Conservation (phyloP, 2,329 filamentous ascomycete genomes). For the Nemania abortiva region DNA sequence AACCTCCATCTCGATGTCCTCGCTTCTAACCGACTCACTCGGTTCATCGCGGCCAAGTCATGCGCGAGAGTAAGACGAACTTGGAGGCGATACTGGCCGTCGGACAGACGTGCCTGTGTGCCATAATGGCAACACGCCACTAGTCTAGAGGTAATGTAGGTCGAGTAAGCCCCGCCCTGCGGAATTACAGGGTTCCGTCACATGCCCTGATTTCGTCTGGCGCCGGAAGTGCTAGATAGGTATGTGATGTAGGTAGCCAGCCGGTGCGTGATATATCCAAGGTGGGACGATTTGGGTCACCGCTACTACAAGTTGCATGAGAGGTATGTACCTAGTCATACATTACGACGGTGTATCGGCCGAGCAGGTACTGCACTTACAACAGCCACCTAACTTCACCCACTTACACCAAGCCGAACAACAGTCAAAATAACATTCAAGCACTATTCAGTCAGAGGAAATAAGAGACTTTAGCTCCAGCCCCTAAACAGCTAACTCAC, state of each 20-base stretch:
- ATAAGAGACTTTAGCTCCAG: not conserved
- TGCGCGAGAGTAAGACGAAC: constrained; percentile 18
- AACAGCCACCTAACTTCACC: not conserved
- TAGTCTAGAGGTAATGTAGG: not conserved
- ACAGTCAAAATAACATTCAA: not conserved
- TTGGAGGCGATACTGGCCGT: constrained; percentile 36
- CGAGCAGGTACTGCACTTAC: not conserved
- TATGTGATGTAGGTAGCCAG: not conserved
- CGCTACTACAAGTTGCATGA: constrained; percentile 15
- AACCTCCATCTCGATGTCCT: not conserved
- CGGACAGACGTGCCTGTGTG: constrained; percentile 40
- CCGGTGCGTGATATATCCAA: constrained; percentile 1
- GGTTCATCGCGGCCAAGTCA: constrained; percentile 28
- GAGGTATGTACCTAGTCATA: not conserved
- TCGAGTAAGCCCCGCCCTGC: constrained; percentile 5
- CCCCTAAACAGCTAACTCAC: too few relatives aligned
- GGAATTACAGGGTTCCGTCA: constrained; percentile 19
- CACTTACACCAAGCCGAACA: not conserved
- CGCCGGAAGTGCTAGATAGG: not conserved
- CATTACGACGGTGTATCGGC: constrained; percentile 10
- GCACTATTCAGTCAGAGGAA: not conserved
- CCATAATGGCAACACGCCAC: constrained; percentile 34
- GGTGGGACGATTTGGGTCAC: constrained; percentile 7
- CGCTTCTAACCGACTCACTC: constrained; percentile 24
- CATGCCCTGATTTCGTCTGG: not conserved